Evolutionary conservation across 352 stramenopile species (phyloP), one percentile per base, ranked within the genome.

Genomic region (Phytophthora rubi): DNA sequence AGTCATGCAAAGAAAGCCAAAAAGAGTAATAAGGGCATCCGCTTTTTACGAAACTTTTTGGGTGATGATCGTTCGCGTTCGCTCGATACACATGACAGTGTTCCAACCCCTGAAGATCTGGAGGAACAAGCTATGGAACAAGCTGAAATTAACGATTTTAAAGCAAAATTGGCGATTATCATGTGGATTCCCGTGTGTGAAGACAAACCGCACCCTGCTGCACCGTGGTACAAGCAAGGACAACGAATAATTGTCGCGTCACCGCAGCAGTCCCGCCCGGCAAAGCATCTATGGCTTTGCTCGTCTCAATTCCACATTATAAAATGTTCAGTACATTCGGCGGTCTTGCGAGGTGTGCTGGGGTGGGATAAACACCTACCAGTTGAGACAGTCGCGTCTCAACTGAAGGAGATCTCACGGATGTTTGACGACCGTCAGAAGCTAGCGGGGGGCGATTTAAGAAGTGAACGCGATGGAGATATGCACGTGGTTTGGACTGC

Each of bases 281-380:
- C 69, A 9, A 86, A 87, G 45, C 56, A 80, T 48, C 65, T 81
- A 18, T 87, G 70, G 68, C 65, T 93, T 21, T 93, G 86, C 61
- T 93, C 86, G 9, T 84, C 83, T 30, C 70, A 87, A 53, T 88
- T 78, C 39, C 76, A 91, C 53, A 89, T 93, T 53, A 78, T 92
- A 16, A 81, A 81, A 37, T 70, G 71, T 21, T 47, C 67, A 13
- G 65, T 85, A 6, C 75, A 81, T 62, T 91, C 82, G 33, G 61
- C 79, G 10, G 61, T 65, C 53, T 65, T 91, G 53, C 72, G 59
- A 32, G 55, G 56, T 16, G 48, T 87, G 2, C 77, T 93, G 37
- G 71, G 77, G 1, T 93, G 86, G 83, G 70, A 85, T 53, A 56
- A 76, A 13, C 44, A 28, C 10, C 21, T 89, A 42, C 52, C 73